These are phyloP conservation scores for Nigrospora sphaerica DNA, from an alignment of 2,329 filamentous ascomycete species.

Conservation along the genomic window DNA sequence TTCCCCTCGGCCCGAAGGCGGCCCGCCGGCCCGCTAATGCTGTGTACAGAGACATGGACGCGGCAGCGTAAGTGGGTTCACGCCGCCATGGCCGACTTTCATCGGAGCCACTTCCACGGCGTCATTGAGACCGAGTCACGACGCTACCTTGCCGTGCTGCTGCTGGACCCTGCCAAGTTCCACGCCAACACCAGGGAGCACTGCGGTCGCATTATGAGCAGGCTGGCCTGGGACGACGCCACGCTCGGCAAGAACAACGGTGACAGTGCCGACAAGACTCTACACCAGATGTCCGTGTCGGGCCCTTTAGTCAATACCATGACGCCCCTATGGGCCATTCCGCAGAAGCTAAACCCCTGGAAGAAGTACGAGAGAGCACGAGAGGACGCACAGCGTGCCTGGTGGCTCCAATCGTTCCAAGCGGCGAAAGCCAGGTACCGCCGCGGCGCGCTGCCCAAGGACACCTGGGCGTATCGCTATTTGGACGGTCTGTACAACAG, in stretches of 20 bases:
- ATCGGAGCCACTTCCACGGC: constrained; percentile 36
- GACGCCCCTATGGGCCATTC: constrained; percentile 39
- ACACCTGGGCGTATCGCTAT: constrained; percentile 43
- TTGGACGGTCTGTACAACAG: constrained; percentile 33
- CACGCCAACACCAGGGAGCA: constrained; percentile 38
- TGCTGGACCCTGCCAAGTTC: constrained; percentile 38
- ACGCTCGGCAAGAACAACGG: constrained; percentile 36
- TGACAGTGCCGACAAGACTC: constrained; percentile 36
- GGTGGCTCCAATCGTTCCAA: constrained; percentile 37
- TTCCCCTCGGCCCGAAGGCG: too few relatives aligned
- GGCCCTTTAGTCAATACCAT: constrained; percentile 43
- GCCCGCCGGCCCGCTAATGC: not conserved
- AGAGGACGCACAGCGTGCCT: constrained; percentile 33
- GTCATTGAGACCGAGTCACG: constrained; percentile 39
- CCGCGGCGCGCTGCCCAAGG: constrained; percentile 29
- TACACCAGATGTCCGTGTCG: constrained; percentile 45
- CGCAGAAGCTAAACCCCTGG: constrained; percentile 39
- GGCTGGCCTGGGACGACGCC: constrained; percentile 42
- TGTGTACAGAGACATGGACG: constrained; percentile 34
- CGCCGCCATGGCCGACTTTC: constrained; percentile 35
- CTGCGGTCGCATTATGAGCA: constrained; percentile 42
- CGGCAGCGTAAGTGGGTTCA: constrained; percentile 44
- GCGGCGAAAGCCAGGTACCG: constrained; percentile 32
- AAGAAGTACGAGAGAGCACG: constrained; percentile 36
- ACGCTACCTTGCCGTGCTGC: constrained; percentile 35